These are phyloP conservation scores for Hypoxylon crocopeplum DNA, from an alignment of 495 filamentous ascomycete species.

Conservation along the genomic window DNA sequence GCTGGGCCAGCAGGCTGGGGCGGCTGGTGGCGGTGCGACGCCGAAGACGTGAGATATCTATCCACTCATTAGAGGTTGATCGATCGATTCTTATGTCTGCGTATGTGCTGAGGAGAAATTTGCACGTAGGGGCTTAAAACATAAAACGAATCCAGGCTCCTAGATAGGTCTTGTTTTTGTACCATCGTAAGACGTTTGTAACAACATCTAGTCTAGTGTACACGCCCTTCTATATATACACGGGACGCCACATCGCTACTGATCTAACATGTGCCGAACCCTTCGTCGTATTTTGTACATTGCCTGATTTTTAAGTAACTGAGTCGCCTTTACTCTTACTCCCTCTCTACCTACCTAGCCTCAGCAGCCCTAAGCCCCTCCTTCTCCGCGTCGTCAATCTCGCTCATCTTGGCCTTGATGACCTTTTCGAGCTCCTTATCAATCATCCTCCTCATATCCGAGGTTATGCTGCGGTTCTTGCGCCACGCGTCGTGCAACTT, in stretches of 20 bases:
- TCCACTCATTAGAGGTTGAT: too few species aligned
- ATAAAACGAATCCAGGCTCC: too few species aligned
- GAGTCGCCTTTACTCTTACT: background rate
- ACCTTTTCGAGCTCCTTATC: slow-evolving; percentile 76
- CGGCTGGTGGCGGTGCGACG: background rate
- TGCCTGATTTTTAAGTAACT: too few species aligned
- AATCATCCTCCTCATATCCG: slow-evolving; percentile 72
- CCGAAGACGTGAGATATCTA: too few species aligned
- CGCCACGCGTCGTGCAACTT: slow-evolving; percentile 72
- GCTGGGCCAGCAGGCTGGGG: slow-evolving; percentile 18
- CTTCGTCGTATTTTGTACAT: too few species aligned
- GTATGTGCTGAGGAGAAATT: too few species aligned
- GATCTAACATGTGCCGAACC: too few species aligned
- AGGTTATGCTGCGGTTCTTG: slow-evolving; percentile 61
- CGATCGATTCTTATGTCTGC: too few species aligned
- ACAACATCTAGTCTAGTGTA: slow-evolving; percentile 29
- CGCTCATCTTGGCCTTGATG: slow-evolving; percentile 70
- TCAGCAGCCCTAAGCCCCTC: slow-evolving; percentile 58
- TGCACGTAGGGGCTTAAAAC: too few species aligned
- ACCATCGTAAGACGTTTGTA: slow-evolving; percentile 26
- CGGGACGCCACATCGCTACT: slow-evolving; percentile 1
- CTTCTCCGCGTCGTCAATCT: slow-evolving; percentile 74
- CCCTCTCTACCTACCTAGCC: slow-evolving; percentile 16
- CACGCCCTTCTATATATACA: slow-evolving; percentile 16
- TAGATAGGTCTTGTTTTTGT: too few species aligned